Base-by-base conservation (phyloP, 2,329 filamentous ascomycete genomes). In the Beauveria sp. region DNA sequence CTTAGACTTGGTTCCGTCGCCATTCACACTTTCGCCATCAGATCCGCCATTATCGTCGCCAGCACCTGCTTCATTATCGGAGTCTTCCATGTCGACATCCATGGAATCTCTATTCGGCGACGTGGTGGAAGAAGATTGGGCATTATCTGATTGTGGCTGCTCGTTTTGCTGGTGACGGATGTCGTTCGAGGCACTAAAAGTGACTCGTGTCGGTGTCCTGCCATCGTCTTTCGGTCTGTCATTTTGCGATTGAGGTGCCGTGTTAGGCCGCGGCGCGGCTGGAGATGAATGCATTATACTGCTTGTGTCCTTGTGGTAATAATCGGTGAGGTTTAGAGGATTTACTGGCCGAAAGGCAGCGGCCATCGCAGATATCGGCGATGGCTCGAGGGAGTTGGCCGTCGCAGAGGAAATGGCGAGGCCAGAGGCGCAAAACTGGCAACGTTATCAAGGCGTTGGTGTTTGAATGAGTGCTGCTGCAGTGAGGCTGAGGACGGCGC, bases 31-130 rank as follows among this genome's bases (percentile, higher is more conserved):
- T 43, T 84, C 87, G 54, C 83, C 83, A 63, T 91, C 89, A 14
- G 89, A 89, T 37, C 73, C 80, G 20, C 73, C 79, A 44, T 82
- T 82, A 14, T 83, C 81, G 56, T 72, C 75, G 26, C 46, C 34
- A 1, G 68, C 71, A 28, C 75, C 76, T 3, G 67, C 75, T 65
- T 89, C 89, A 56, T 82, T 86, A 61, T 91, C 89, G 12, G 88
- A 88, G 20, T 89, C 87, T 44, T 88, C 88, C 82, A 92, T 90
- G 63, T 91, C 87, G 26, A 91, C 80, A 67, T 96, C 91, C 63
- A 86, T 81, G 3, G 85, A 85, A 43, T 83, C 81, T 59, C 78
- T 61, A 20, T 54, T 54, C 40, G 63, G 66, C n/a, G 67, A 74
- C n/a, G 86, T 86, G 64, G 83, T 83, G 63, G 77, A 77, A 10